Evolutionary conservation across 2,329 filamentous ascomycete species (phyloP), one percentile per base, ranked within the genome.

Genomic region (Chaetomiaceae sp.): DNA sequence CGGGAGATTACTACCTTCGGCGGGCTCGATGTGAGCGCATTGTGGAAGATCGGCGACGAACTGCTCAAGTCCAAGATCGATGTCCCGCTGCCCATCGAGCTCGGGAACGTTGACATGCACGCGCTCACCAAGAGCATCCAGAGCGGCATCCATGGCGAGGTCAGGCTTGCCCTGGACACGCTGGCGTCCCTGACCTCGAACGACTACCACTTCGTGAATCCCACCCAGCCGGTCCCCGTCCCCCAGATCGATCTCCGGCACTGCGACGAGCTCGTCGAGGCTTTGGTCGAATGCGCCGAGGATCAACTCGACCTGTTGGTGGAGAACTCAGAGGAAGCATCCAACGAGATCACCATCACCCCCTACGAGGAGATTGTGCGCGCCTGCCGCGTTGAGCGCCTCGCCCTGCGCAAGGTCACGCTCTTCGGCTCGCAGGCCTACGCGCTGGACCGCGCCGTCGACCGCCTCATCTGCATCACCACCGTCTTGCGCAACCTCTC

Each of bases 401-500:
- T 85, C 50, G 75, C 75, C 1, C 66, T 97, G 44, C 82, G 85
- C 55, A 83, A 90, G 40, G 73, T 86, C 78, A 84, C 0, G 75
- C 78, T n/a, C 29, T 85, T 93, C 61, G 91, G 88, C 2, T 86
- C 83, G 3, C 68, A 75, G 12, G 84, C 84, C 24, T 91, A 95
- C 62, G 81, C 91, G 42, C 76, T 96, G 2, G 88, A 95, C 59
- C 81, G 86, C 40, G 86, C 90, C 2, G 89, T 90, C 4, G 90
- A 96, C 57, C 81, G 85, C 49, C 68, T 98, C 38, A 83, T 97
- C 46, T 94, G 89, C 60, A 85, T 97, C 54, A 95, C 89, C 1
- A 95, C 88, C 0, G 90, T 96, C 47, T 68, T 98, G 38, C 84
- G 93, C 49, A 98, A 98, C 57, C 76, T 96, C 14, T 97, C 93